Percentiles rank a stretch among this genome's conserved stretches.
phyloP scores from a whole-genome alignment of 768 basidiomycete species.

The Boletus subparvulus region DNA sequence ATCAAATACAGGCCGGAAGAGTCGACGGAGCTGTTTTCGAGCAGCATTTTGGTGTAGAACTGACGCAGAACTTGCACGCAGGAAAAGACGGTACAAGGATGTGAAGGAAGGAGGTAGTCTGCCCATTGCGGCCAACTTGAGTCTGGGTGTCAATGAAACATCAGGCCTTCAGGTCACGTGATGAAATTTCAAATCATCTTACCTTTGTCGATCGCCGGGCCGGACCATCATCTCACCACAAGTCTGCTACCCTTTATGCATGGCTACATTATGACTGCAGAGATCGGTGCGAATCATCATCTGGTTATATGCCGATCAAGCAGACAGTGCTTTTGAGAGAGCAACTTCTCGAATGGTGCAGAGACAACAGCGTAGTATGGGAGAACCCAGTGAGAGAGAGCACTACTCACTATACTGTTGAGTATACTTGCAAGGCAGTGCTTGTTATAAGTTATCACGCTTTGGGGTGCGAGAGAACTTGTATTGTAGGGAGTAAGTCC shows the following conservation, averaged over 20 bases:
- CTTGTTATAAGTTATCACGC: no score
- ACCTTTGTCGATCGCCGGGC: slow-evolving; percentile 2
- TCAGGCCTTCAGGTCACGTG: slow-evolving; percentile 13
- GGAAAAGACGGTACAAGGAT: slow-evolving; percentile 59
- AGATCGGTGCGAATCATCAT: slow-evolving; percentile 9
- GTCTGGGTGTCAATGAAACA: not conserved
- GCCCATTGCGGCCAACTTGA: not conserved
- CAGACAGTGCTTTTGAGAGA: no score
- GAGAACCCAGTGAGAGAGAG: no score
- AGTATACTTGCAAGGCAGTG: no score
- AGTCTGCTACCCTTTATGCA: not conserved
- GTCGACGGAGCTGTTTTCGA: slow-evolving; percentile 42
- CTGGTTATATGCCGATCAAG: slow-evolving; percentile 3
- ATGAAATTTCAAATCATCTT: not conserved
- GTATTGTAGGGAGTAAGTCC: no score
- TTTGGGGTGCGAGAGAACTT: no score
- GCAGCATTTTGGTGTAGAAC: slow-evolving; percentile 52
- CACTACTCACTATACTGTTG: no score
- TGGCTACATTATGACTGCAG: not conserved
- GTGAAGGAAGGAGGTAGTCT: slow-evolving; percentile 41
- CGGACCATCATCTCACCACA: not conserved
- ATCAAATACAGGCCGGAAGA: slow-evolving; percentile 58
- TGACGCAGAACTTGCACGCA: slow-evolving; percentile 55
- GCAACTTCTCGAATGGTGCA: no score
- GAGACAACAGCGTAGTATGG: no score